These are phyloP conservation scores for Luvunga scandens DNA, from an alignment of 345 rosid genomes.

Conservation along the genomic window DNA sequence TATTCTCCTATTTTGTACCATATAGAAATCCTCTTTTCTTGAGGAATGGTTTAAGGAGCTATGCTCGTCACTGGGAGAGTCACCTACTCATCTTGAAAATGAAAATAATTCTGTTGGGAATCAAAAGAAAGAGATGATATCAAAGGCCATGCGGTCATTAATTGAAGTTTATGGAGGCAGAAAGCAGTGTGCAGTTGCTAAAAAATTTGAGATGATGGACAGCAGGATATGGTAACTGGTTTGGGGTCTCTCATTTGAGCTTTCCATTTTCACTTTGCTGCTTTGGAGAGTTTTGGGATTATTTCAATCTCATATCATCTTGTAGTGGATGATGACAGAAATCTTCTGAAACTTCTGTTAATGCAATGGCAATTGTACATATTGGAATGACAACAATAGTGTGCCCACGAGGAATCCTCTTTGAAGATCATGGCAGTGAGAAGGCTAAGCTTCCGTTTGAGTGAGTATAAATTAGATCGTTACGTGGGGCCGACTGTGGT, in stretches of 20 bases:
- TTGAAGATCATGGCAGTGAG: not conserved
- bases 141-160: slow-evolving; percentile 59
- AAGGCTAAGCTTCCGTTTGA: not conserved
- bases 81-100: slow-evolving; percentile 25
- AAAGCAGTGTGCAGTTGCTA: slow-evolving; percentile 29
- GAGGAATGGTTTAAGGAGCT: slow-evolving; percentile 87
- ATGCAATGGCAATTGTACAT: not conserved
- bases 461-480: not conserved
- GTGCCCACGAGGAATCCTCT: not conserved
- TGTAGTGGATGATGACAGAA: not conserved
- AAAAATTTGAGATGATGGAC: slow-evolving; percentile 44
- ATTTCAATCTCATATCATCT: not conserved
- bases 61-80: slow-evolving; percentile 48
- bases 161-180: slow-evolving; percentile 40
- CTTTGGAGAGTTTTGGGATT: not conserved
- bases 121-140: slow-evolving; percentile 73
- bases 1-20: slow-evolving; percentile 14
- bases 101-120: slow-evolving; percentile 31
- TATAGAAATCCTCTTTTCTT: slow-evolving; percentile 67
- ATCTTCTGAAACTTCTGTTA: not conserved
- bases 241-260: not conserved
- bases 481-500: not conserved
- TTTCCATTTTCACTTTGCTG: not conserved
- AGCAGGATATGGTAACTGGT: slow-evolving; percentile 18
- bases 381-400: not conserved